Evolutionary conservation across 1,139 yeast species (phyloP), one percentile per base, ranked within the genome.

Genomic region (Diutina mesorugosa): DNA sequence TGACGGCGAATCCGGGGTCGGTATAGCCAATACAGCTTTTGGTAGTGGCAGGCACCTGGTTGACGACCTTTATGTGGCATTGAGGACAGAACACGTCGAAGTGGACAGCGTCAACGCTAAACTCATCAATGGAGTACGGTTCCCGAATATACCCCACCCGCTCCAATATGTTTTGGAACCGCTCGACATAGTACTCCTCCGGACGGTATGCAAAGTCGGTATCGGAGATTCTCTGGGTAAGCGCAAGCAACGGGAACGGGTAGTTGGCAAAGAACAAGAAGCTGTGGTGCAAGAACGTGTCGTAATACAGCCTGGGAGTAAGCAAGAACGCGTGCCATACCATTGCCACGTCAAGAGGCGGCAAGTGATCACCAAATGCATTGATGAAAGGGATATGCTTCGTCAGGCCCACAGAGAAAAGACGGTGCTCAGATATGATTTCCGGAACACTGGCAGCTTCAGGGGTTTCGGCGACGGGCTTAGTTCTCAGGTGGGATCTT

Each of bases 261-360:
- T 60, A 62, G 18, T 58, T 58, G 54, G 67, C 65, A 58, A 72
- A 64, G 56, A 60, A 56, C 28, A 59, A 51, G 52, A 67, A 63
- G 21, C 65, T 61, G 57, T 67, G 64, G 32, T 73, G 65, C 9
- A 62, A 56, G 46, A 68, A 66, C 35, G 66, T 67, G 53, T 72
- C 74, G 58, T 69, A 66, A 56, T 61, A 67, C 0, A 68, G 59
- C 35, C 61, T 60, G 1, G 73, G 73, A 55, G 68, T 69, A 57
- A 70, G 61, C 60, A 68, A 57, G 56, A 67, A 68, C 6, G 72
- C 59, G 60, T 74, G 77, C 78, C 78, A 74, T 0, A 74, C 73
- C 71, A 74, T 66, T 8, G 73, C 56, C 9, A 74, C 69, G 58
- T 73, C 77, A 47, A 72, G 60, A 0, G 75, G 75, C 1, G 76